Base-by-base conservation (phyloP, 441 rosid genomes). In the Gossypium trilobum region DNA sequence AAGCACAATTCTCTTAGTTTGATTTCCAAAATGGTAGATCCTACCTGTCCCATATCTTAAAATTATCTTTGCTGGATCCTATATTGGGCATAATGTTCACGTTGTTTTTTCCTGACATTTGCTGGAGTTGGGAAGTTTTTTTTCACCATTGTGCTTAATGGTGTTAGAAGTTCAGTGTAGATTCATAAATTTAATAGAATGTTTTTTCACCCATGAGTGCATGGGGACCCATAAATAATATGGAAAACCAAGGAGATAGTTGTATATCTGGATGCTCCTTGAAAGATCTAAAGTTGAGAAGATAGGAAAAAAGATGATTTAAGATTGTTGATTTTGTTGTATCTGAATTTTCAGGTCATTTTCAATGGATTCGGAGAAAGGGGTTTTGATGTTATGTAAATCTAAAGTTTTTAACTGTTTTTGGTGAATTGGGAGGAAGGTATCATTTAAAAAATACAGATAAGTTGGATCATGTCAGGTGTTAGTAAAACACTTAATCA, bases 11-110 rank as follows among this genome's bases (percentile, higher is more conserved):
- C 13, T 22, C 23, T 23, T 46, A 23, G 17, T 46, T 66, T 66
- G 57, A 23, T 48, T 66, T 46, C 19, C 13, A 44, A 67, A 33
- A 25, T 50, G 58, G 56, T 50, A 29, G 71, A 68, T 68, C 44
- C 9, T 36, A n/a, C 14, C 44, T 13, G 22, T 8, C n/a, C 70
- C 39, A 1, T 48, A n/a, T 44, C 36, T 66, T 23, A n/a, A 20
- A 64, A 64, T 42, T 33, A 23, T 5, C 25, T 42, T 42, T 20
- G 31, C 31, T 64, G 33, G 54, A 64, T 64, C 11, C 4, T 39
- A 25, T 4, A 9, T 11, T 4, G 0, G 16, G 68, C 16, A 11
- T 63, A 63, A 63, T 10, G 20, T n/a, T 44, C 55, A 22, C 13
- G 46, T 44, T 23, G 2, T 44, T 66, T 46, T 66, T 11, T 23